phyloP scores from a whole-genome alignment of 805 yeast genomes.

The Lipomyces yamanashiensis region DNA sequence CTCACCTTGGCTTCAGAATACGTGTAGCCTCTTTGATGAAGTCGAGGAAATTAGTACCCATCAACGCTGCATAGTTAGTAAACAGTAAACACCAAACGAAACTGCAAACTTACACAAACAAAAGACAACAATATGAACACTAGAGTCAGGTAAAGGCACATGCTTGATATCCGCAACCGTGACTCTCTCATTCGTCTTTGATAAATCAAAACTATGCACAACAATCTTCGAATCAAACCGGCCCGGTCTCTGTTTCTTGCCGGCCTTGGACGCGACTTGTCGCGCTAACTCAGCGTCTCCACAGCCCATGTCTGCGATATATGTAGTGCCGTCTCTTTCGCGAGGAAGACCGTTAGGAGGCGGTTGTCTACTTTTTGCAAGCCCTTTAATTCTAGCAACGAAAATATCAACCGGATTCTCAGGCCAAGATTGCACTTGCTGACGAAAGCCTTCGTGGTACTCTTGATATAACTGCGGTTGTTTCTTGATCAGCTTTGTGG shows the following conservation, averaged over 20 bases:
- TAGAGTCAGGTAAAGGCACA: conserved; percentile 80
- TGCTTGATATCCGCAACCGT: conserved; percentile 96
- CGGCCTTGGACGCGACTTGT: conserved; percentile 60
- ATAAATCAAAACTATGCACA: conserved; percentile 89
- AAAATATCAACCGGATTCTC: conserved; percentile 96
- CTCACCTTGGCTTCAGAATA: conserved; percentile 65
- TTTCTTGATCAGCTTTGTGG: conserved; percentile 68
- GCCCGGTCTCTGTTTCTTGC: conserved; percentile 44
- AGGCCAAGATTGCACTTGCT: conserved; percentile 97
- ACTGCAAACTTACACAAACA: conserved; percentile 59
- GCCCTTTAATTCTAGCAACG: conserved; percentile 64
- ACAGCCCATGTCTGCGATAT: conserved; percentile 98
- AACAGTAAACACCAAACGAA: neutral
- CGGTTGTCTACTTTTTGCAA: conserved; percentile 14
- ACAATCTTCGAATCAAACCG: conserved; percentile 49
- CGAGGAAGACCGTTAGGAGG: conserved; percentile 54
- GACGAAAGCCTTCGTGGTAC: conserved; percentile 92
- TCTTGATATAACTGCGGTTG: conserved; percentile 92
- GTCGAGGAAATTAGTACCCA: conserved; percentile 97
- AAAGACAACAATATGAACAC: conserved; percentile 87
- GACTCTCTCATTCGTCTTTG: conserved; percentile 83
- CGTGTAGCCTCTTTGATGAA: conserved; percentile 89
- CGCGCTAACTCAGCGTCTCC: conserved; percentile 90
- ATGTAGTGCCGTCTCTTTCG: conserved; percentile 60
- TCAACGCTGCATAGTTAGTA: conserved; percentile 54